Evolutionary conservation across 805 yeast species (phyloP).

Genomic region (Cyberlindnera amylophila): DNA sequence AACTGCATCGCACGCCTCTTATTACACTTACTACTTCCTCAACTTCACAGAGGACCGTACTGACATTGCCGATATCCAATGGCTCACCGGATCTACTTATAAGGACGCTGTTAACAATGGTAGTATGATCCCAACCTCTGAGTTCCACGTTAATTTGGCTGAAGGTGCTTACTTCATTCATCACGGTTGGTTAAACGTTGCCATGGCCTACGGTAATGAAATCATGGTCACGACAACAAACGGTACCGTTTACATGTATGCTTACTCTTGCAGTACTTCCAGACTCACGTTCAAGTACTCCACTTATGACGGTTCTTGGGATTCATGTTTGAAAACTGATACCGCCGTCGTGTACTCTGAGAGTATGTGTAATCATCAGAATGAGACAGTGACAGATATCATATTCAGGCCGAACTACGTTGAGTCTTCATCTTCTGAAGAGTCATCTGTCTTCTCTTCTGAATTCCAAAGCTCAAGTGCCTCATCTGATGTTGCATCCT

Average conservation of each 20-base stretch:
- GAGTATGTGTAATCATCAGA: slow-evolving; percentile 1
- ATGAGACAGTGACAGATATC: background rate
- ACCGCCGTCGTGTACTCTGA: too few species aligned
- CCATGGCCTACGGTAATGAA: background rate
- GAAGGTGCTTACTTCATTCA: slow-evolving; percentile 16
- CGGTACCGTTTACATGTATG: slow-evolving; percentile 9
- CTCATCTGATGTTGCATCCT: background rate
- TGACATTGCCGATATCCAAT: slow-evolving; percentile 17
- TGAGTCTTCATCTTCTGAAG: background rate
- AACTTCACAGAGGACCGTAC: slow-evolving; percentile 19
- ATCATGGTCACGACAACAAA: slow-evolving; percentile 10
- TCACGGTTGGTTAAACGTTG: background rate
- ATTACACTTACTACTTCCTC: slow-evolving; percentile 11
- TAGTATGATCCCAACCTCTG: too few species aligned
- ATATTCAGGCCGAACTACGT: slow-evolving; percentile 4
- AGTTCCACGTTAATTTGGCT: slow-evolving; percentile 16
- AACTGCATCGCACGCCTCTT: background rate
- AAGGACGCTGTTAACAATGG: too few species aligned
- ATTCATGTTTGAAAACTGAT: too few species aligned
- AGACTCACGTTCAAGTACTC: background rate
- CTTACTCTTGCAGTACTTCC: slow-evolving; percentile 6
- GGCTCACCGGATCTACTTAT: slow-evolving; percentile 8
- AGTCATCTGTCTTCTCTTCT: background rate
- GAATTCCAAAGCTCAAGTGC: background rate
- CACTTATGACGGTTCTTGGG: slow-evolving; percentile 1